Evolutionary conservation across 805 yeast species (phyloP).

Genomic region (Myxozyma neglecta): DNA sequence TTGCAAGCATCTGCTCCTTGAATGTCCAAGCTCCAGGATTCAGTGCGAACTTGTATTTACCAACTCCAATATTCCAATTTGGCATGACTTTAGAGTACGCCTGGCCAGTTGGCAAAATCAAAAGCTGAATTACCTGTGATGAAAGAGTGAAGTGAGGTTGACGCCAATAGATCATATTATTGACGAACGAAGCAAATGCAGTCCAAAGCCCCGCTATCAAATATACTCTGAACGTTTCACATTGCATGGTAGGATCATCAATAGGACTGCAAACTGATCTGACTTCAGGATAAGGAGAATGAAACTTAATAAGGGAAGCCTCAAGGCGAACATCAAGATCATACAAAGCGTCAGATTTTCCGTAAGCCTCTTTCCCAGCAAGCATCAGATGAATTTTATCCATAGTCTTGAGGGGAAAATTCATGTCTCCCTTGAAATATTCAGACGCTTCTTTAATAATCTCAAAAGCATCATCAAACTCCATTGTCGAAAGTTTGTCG

Average conservation of each 20-base stretch:
- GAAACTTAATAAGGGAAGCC: constrained; percentile 45
- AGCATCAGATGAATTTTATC: constrained; percentile 37
- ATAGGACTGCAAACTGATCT: constrained; percentile 37
- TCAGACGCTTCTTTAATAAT: constrained; percentile 43
- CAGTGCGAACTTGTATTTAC: constrained; percentile 46
- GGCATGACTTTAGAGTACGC: constrained; percentile 48
- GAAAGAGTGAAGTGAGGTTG: constrained; percentile 54
- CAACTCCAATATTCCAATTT: constrained; percentile 44
- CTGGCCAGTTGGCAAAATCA: constrained; percentile 60
- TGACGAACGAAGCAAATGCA: constrained; percentile 56
- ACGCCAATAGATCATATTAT: constrained; percentile 57
- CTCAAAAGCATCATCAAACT: constrained; percentile 40
- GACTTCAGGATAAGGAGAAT: constrained; percentile 63
- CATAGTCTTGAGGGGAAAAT: constrained; percentile 45
- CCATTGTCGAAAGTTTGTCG: constrained; percentile 2
- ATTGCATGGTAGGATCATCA: constrained; percentile 50
- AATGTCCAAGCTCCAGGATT: constrained; percentile 67
- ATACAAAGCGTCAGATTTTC: background rate
- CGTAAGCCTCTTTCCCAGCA: constrained; percentile 14
- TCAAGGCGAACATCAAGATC: constrained; percentile 44
- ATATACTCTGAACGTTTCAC: constrained; percentile 56
- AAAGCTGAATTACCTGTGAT: constrained; percentile 55
- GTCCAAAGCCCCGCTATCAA: constrained; percentile 53
- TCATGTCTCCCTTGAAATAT: constrained; percentile 48
- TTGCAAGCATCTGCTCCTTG: constrained; percentile 66